Base-by-base conservation (phyloP, 108 stramenopile genomes). In the Schizochytrium sp. region DNA sequence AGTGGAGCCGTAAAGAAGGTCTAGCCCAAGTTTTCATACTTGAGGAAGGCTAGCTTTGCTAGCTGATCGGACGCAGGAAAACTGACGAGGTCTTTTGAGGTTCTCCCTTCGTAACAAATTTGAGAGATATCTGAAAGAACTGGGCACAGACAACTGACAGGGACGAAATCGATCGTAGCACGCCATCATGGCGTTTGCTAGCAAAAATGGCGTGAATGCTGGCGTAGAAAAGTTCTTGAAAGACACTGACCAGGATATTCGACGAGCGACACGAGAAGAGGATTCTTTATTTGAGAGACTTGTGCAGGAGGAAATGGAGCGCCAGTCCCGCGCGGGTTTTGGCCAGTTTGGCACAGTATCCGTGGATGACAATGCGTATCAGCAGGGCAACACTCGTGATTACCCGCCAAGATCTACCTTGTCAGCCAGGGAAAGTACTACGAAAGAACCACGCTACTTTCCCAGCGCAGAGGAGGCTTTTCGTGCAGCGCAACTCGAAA, bases 401-500 rank as follows among this genome's bases (percentile, higher is more conserved):
- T 28, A 28, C 28, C 28, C 28, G 28, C 44, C 42, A 44, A 69
- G 44, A 69, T 7, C 64, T 3, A 15, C 3, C 10, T 10, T 69
- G 28, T 13, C 64, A 44, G 64, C 28, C 42, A 69, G 7, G 40
- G 64, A 8, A 38, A 69, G 76, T 83, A 8, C 47, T 53, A 55
- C 76, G 47, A 83, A 42, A 38, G 2, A n/a, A 5, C 47, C 53
- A 10, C 76, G 53, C 28, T 38, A 83, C 1, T 83, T 19, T 83
- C 76, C 76, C 45, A 83, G 17, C 15, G 76, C 76, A 10, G 28
- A 83, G 53, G 76, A 83, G 40, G 76, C 76, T 53, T 83, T 83
- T 42, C 76, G 76, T 7, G 76, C 19, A 49, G 76, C 76, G 28
- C 50, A 83, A 55, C 76, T 83, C n/a, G 76, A 83, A 83, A 83